These are phyloP conservation scores for Jimgerdemannia lactiflua DNA, from an alignment of 192 early-diverging fungal genomes.

Conservation along the genomic window DNA sequence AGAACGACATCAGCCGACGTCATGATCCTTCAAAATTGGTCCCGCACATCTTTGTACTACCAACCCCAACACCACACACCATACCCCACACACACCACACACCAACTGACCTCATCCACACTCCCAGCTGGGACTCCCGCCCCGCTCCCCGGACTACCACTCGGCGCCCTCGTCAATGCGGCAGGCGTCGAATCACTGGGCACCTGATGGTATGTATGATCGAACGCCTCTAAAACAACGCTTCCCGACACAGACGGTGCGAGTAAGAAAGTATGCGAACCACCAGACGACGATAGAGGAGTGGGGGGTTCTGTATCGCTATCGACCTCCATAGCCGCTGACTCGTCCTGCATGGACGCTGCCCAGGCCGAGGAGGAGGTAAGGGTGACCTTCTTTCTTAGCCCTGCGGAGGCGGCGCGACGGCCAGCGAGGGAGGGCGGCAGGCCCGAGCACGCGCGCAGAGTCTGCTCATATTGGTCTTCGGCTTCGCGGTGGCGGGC, in stretches of 20 bases:
- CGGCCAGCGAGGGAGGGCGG: background rate
- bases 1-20: too few species aligned
- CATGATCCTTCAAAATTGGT: too few species aligned
- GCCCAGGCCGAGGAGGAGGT: background rate
- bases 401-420: background rate
- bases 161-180: background rate
- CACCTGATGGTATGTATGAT: background rate
- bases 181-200: background rate
- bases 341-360: background rate
- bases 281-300: too few species aligned
- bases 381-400: background rate
- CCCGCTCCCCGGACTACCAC: background rate
- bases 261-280: background rate
- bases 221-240: background rate
- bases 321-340: background rate
- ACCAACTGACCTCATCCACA: background rate
- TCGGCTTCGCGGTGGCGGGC: constrained; percentile 42
- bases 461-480: constrained; percentile 23
- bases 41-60: too few species aligned
- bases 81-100: background rate
- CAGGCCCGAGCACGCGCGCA: background rate
- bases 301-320: background rate
- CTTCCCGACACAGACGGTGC: background rate
- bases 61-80: background rate
- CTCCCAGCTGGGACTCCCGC: background rate